These are phyloP conservation scores for Cryptococcus neoformans DNA, from an alignment of 1,284 basidiomycete genomes.

Conservation along the genomic window DNA sequence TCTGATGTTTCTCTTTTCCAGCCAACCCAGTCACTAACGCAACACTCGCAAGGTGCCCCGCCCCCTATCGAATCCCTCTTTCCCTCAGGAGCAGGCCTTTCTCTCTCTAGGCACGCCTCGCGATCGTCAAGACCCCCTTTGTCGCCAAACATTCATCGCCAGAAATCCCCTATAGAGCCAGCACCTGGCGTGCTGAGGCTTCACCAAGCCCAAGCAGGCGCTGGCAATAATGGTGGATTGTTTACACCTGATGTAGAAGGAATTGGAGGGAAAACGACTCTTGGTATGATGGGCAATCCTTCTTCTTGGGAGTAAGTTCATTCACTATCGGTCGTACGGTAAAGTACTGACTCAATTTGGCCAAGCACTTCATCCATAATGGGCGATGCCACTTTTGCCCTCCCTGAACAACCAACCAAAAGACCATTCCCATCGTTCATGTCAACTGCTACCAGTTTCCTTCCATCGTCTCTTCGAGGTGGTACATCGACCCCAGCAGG, in stretches of 20 bases:
- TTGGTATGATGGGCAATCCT: constrained; percentile 36
- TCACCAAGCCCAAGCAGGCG: constrained; percentile 39
- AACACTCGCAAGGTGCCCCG: constrained; percentile 22
- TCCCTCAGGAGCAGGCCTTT: constrained; percentile 24
- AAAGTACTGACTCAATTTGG: background rate
- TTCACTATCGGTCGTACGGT: background rate
- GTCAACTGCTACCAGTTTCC: constrained; percentile 16
- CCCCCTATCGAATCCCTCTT: constrained; percentile 28
- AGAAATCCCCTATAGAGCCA: background rate
- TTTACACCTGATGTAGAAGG: constrained; percentile 63
- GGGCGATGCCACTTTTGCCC: constrained; percentile 40
- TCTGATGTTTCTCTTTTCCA: background rate
- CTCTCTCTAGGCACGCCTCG: constrained; percentile 20
- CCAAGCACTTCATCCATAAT: constrained; percentile 31
- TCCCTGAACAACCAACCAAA: constrained; percentile 21
- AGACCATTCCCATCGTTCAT: constrained; percentile 38
- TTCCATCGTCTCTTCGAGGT: constrained; percentile 20
- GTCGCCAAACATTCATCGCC: constrained; percentile 29
- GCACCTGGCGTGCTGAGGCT: background rate
- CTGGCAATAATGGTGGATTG: constrained; percentile 63
- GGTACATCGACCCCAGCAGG: constrained; percentile 22
- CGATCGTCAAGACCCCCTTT: constrained; percentile 53
- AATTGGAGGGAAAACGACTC: constrained; percentile 4
- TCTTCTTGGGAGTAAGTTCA: constrained; percentile 35
- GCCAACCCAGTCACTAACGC: background rate